phyloP scores from a whole-genome alignment of 306 rosid species.

The Comarum palustre region DNA sequence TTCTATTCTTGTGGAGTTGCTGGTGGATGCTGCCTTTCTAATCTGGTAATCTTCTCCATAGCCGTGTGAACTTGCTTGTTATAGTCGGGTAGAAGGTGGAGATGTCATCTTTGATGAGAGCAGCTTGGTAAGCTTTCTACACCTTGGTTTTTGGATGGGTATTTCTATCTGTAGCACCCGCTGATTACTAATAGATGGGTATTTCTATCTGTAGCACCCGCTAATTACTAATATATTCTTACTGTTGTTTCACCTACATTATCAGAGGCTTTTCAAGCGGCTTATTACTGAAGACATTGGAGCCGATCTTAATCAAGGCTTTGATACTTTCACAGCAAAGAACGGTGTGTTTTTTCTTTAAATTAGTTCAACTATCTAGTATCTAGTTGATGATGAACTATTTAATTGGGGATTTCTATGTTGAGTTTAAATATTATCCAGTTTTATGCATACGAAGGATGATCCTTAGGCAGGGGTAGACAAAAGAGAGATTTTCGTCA shows the following conservation, averaged over 20 bases:
- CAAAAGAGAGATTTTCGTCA: no score
- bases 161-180: background rate
- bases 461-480: conserved; percentile 20
- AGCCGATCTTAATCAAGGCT: conserved; percentile 77
- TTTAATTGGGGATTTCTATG: background rate
- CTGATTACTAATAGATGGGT: conserved; percentile 7
- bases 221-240: conserved; percentile 4
- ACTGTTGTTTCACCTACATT: conserved; percentile 20
- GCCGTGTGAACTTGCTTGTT: conserved; percentile 88
- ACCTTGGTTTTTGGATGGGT: conserved; percentile 3
- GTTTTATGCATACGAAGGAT: conserved; percentile 24
- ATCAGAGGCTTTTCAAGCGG: conserved; percentile 90
- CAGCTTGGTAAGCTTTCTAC: conserved; percentile 59
- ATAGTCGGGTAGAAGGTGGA: conserved; percentile 90
- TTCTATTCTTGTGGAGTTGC: background rate
- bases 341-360: conserved; percentile 42
- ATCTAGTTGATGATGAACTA: background rate
- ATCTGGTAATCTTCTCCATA: conserved; percentile 35
- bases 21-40: background rate
- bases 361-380: background rate
- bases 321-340: conserved; percentile 69
- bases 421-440: background rate
- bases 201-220: background rate
- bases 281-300: conserved; percentile 86
- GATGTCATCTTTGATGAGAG: conserved; percentile 80